Conservation (phyloP, 2,329 filamentous ascomycete species). For the Xylaria digitata region DNA sequence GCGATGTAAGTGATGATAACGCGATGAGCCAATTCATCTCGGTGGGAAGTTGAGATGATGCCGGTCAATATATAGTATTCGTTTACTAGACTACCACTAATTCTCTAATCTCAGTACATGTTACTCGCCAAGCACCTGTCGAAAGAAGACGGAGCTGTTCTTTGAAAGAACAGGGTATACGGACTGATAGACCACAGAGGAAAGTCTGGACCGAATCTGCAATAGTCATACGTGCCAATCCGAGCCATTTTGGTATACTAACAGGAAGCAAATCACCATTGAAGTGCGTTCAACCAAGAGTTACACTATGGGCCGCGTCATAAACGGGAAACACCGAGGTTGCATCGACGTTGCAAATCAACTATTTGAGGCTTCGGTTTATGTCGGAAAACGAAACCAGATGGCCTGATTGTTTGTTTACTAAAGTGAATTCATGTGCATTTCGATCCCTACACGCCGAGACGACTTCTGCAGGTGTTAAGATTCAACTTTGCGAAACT, state of each 20-base stretch:
- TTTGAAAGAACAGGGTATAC: not conserved
- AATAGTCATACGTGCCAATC: slow-evolving; percentile 13
- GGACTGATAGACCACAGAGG: not conserved
- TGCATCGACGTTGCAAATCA: not conserved
- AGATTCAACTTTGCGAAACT: not conserved
- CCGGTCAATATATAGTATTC: slow-evolving; percentile 17
- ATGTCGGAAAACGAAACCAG: not conserved
- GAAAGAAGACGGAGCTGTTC: not conserved
- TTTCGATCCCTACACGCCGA: not conserved
- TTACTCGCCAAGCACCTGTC: not conserved
- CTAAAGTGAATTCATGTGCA: not conserved
- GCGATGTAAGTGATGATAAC: not conserved
- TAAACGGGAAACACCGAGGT: not conserved
- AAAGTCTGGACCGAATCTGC: not conserved
- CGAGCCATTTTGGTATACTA: not conserved
- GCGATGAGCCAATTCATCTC: not conserved
- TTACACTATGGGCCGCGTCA: slow-evolving; percentile 5
- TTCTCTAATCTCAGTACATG: not conserved
- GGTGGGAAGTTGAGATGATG: not conserved
- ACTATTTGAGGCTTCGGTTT: not conserved
- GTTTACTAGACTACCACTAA: not conserved
- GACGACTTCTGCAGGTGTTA: not conserved
- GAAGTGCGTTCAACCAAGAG: not conserved
- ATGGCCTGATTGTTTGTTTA: not conserved
- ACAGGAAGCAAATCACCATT: not conserved